Percentiles rank a stretch among this genome's conserved stretches.
Evolutionary conservation across 257 asterid species (phyloP).

Genomic region (Petrea volubilis): DNA sequence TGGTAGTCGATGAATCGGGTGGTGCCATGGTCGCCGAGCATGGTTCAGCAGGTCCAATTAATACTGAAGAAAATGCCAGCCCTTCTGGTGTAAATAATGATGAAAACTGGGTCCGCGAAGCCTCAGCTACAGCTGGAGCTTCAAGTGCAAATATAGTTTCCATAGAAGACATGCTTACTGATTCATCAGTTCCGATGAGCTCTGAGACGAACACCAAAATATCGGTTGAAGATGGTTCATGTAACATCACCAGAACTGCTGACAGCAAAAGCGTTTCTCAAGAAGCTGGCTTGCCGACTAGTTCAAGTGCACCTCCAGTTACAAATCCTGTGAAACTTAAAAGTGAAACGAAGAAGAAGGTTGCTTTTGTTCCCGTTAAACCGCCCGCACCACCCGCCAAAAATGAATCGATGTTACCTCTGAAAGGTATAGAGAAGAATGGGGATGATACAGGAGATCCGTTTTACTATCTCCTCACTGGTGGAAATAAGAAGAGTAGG

Average conservation of each 20-base stretch:
- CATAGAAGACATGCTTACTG: slow-evolving; percentile 3
- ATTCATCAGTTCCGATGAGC: neutral
- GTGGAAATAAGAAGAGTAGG: slow-evolving; percentile 36
- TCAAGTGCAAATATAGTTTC: slow-evolving; percentile 13
- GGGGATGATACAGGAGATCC: slow-evolving; percentile 48
- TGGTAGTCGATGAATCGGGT: slow-evolving; percentile 45
- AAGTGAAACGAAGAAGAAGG: slow-evolving; percentile 40
- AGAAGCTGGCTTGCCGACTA: slow-evolving; percentile 6
- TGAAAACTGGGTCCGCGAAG: slow-evolving; percentile 22
- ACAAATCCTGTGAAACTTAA: slow-evolving; percentile 29
- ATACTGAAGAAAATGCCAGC: slow-evolving; percentile 3
- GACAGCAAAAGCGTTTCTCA: neutral
- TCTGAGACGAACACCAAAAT: slow-evolving; percentile 2
- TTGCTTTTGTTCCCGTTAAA: slow-evolving; percentile 70
- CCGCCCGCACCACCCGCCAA: slow-evolving; percentile 41
- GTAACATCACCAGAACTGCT: neutral
- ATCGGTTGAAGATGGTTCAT: slow-evolving; percentile 14
- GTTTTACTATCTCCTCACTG: slow-evolving; percentile 54
- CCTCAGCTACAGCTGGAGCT: slow-evolving; percentile 23
- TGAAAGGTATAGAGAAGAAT: slow-evolving; percentile 32
- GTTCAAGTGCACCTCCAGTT: slow-evolving; percentile 22
- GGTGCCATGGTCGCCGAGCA: slow-evolving; percentile 20
- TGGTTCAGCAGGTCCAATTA: slow-evolving; percentile 19
- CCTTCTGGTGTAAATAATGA: slow-evolving; percentile 24
- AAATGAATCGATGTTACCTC: slow-evolving; percentile 19